Base-by-base conservation (phyloP, 768 basidiomycete species). In the Mycena polygramma region DNA sequence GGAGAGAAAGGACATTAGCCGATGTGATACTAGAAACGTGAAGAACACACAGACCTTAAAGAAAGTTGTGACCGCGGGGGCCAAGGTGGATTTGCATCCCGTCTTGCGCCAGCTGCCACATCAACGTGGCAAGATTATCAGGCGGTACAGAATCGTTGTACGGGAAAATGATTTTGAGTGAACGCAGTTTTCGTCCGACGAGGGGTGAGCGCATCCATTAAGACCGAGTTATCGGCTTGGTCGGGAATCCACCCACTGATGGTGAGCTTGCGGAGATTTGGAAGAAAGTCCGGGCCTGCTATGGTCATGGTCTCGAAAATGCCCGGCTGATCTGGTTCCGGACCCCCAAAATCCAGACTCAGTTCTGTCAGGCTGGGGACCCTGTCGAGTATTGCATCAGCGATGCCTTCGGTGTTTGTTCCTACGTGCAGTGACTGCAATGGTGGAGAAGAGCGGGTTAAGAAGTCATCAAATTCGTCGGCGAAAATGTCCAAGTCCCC, bases 81-180 rank as follows among this genome's bases (percentile, higher is more conserved):
- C 63, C 53, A n/a, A 64, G 10, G 35, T 55, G 30, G 7, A 64
- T 64, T 5, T 46, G 14, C 63, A 64, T 64, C 20, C 63, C 63
- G 35, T 46, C 35, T 19, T 9, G 36, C 43, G n/a, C 53, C 30
- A 64, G 30, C 43, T 36, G 19, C 22, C 53, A 41, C 10, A 64
- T 17, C 19, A 26, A 19, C 1, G 7, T 5, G 19, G 55, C 7
- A 11, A 48, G 30, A 13, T n/a, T 37, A 39, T 41, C 22, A 13
- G 36, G 30, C 13, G 6, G 22, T 20, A 6, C 8, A 49, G 8
- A 49, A 49, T 49, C 22, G 11, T 15, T 11, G 2, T 39, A 9
- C 5, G 4, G n/a, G 49, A 53, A 51, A 0, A 30, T 30, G 30
- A 30, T 30, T 30, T 30, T 30, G 30, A 30, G 30, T 30, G 61